Base-by-base conservation (phyloP, 2,329 filamentous ascomycete genomes). In the Beauveria sp. region DNA sequence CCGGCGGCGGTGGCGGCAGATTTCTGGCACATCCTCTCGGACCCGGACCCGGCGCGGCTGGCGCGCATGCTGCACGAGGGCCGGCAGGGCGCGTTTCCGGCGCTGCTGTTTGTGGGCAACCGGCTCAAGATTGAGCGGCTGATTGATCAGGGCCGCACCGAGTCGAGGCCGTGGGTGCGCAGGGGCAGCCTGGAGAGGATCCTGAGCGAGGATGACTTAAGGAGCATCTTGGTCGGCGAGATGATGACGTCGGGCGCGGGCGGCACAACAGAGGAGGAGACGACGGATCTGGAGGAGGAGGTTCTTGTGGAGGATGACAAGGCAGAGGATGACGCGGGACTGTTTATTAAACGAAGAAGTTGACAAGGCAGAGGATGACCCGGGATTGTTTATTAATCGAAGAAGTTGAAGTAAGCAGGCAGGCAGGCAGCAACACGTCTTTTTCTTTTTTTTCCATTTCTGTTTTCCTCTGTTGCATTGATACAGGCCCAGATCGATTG, bases 51-150 rank as follows among this genome's bases (percentile, higher is more conserved):
- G 3, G 79, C 86, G 54, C 82, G 92, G 4, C 77, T 99, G 12
- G 91, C 89, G 7, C 83, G 89, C 43, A 97, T 98, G 93, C 84
- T 99, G 16, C 89, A 92, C 65, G 89, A 91, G 62, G 95, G 95
- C 22, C 89, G 96, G 73, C 90, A 95, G 73, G 92, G 89, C 65
- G 86, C 89, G 1, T 99, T 96, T 71, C 91, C 95, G 0, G 96
- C 95, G 72, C 80, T 99, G 56, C 90, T 95, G 70, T 99, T 98
- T 70, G 85, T 98, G 63, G 85, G 83, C 26, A 99, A 99, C 71
- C 79, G 95, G 56, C 83, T 97, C 66, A 91, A 90, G 69, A 80
- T 97, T 9, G 95, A 99, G 76, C 81, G 87, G 55, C 67, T 82
- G 54, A 80, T 88, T n/a, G 85, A 88, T 68, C 73, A 76, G 64